These are phyloP conservation scores for Homolaphlyctis polyrhiza DNA, from an alignment of 371 early-diverging fungal genomes.

Conservation along the genomic window DNA sequence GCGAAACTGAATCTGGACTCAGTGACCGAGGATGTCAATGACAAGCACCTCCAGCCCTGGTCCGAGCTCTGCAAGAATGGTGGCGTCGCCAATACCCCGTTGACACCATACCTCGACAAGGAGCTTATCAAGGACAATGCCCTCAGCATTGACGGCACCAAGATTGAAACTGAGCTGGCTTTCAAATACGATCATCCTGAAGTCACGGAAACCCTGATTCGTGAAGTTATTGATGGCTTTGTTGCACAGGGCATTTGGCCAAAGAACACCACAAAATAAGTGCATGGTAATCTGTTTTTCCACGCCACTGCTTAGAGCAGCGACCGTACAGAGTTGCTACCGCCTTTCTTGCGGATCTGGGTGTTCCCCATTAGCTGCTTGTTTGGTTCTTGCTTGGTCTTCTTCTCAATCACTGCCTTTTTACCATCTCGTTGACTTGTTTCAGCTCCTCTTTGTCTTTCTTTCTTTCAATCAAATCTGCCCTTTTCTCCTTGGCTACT, in stretches of 20 bases:
- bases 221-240: constrained; percentile 67
- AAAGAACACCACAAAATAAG: constrained; percentile 37
- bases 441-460: too few species aligned
- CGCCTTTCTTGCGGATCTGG: neutral
- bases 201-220: constrained; percentile 56
- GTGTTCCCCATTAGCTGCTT: neutral
- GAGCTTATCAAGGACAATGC: constrained; percentile 81
- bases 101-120: constrained; percentile 91
- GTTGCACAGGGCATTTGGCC: constrained; percentile 65
- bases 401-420: too few species aligned
- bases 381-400: neutral
- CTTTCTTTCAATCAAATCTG: too few species aligned
- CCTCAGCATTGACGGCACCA: constrained; percentile 68
- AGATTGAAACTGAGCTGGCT: constrained; percentile 66
- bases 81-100: constrained; percentile 72
- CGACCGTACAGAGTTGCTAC: too few species aligned
- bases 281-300: too few species aligned
- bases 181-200: constrained; percentile 66
- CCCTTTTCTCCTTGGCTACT: too few species aligned
- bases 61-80: constrained; percentile 50
- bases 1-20: constrained; percentile 79
- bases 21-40: constrained; percentile 85
- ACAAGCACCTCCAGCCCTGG: constrained; percentile 71
- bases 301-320: too few species aligned
- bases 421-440: too few species aligned